phyloP scores from a whole-genome alignment of 2,329 filamentous ascomycete genomes.

The Escovopsis sp. region DNA sequence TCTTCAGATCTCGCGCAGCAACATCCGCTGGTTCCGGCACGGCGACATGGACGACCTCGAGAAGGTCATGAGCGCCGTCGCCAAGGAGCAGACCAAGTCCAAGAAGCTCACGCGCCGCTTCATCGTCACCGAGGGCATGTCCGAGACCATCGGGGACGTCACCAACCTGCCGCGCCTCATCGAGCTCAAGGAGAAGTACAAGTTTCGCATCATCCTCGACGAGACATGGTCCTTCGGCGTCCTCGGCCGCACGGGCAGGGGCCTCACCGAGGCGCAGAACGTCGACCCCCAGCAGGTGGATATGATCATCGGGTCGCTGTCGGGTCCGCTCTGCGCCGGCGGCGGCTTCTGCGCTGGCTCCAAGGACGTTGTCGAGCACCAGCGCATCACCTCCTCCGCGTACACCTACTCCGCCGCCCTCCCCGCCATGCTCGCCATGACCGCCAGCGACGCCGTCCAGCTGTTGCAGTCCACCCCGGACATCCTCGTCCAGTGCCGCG shows the following conservation, averaged over 20 bases:
- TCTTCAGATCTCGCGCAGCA: conserved; percentile 81
- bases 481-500: conserved; percentile 60
- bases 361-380: conserved; percentile 85
- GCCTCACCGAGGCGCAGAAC: conserved; percentile 90
- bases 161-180: conserved; percentile 77
- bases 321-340: conserved; percentile 78
- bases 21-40: conserved; percentile 86
- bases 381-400: conserved; percentile 79
- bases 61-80: conserved; percentile 66
- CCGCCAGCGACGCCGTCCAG: conserved; percentile 77
- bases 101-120: conserved; percentile 86
- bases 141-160: conserved; percentile 78
- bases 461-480: conserved; percentile 79
- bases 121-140: conserved; percentile 89
- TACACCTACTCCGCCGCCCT: conserved; percentile 95
- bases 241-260: conserved; percentile 76
- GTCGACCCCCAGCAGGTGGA: conserved; percentile 87
- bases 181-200: conserved; percentile 89
- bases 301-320: conserved; percentile 90
- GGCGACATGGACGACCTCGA: conserved; percentile 93
- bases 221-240: conserved; percentile 97
- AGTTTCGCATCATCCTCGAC: conserved; percentile 93
- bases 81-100: conserved; percentile 68
- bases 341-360: conserved; percentile 92
- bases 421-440: conserved; percentile 88